Base-by-base conservation (phyloP, 108 stramenopile species). In the Pseudonitzschia multiseries region DNA sequence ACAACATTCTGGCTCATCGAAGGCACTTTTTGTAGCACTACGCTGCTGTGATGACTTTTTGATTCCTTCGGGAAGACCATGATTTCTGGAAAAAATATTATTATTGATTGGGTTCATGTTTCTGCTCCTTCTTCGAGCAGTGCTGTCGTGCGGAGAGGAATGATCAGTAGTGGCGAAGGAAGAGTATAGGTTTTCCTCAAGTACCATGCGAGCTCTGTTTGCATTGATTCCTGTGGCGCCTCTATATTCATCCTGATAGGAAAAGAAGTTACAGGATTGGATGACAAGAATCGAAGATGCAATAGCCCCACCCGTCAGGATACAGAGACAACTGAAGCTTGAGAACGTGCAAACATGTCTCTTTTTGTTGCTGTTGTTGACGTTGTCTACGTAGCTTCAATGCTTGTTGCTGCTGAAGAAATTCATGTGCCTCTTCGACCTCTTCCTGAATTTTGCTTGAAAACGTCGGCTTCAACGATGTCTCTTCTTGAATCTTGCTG, bases 211-310 rank as follows among this genome's bases (percentile, higher is more conserved):
- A 6, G 36, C 36, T 48, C 2, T 14, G 12, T 48, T 48, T 18
- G 46, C 18, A 48, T 14, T 48, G 1, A 26, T 48, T 0, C 62
- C 18, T 22, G 53, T 69, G 24, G 63, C 60, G 57, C 44, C 70
- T 27, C 57, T 60, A 24, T 70, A 13, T 42, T 69, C 62, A 53
- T 70, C 75, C 13, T 69, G 42, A 59, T 76, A 76, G 9, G 75
- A 59, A 40, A 76, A 76, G 22, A 76, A 76, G 27, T 63, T 27
- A 26, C 75, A 76, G 24, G 69, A 70, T 36, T 50, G 51, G 4
- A 70, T 40, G 12, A 67, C 33, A 12, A 69, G 46, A 10, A 69
- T 31, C 20, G 75, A 76, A 21, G 22, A 40, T 12, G 40, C 27
- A 42, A 76, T 64, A 10, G 69, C 68, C 0, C 10, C 46, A 0